Conservation (phyloP, 306 rosid genomes). For the Gillenia trifoliata region DNA sequence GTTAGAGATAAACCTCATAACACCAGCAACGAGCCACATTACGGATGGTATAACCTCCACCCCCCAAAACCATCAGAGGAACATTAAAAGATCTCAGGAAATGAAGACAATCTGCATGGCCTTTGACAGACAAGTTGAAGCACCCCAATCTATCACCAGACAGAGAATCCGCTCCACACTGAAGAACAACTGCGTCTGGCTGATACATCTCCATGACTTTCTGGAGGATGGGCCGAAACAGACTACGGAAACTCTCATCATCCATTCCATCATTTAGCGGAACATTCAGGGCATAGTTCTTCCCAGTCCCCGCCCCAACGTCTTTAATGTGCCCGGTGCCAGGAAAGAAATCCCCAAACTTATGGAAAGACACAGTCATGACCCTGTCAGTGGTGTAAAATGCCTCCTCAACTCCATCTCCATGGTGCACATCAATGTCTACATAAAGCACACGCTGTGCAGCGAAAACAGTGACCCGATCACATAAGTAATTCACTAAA, state of each 20-base stretch:
- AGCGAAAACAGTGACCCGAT: conserved; percentile 15
- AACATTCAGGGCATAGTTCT: conserved; percentile 73
- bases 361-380: conserved; percentile 88
- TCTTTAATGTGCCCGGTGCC: conserved; percentile 88
- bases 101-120: conserved; percentile 90
- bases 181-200: conserved; percentile 88
- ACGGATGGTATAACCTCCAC: conserved; percentile 89
- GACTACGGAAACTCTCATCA: conserved; percentile 67
- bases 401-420: conserved; percentile 99
- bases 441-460: conserved; percentile 79
- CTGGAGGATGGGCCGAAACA: conserved; percentile 66
- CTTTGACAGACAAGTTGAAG: conserved; percentile 86
- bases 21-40: conserved; percentile 98
- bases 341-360: conserved; percentile 87
- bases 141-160: conserved; percentile 89
- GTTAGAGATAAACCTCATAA: conserved; percentile 58
- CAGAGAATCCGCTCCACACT: conserved; percentile 89
- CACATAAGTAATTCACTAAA: not conserved
- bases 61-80: conserved; percentile 88
- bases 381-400: conserved; percentile 92
- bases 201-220: conserved; percentile 84
- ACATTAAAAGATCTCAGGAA: conserved; percentile 75
- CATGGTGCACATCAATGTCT: conserved; percentile 89
- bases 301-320: conserved; percentile 64
- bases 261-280: conserved; percentile 87